These are phyloP conservation scores for Saksenaea vasiformis DNA, from an alignment of 371 early-diverging fungal species.

Conservation along the genomic window DNA sequence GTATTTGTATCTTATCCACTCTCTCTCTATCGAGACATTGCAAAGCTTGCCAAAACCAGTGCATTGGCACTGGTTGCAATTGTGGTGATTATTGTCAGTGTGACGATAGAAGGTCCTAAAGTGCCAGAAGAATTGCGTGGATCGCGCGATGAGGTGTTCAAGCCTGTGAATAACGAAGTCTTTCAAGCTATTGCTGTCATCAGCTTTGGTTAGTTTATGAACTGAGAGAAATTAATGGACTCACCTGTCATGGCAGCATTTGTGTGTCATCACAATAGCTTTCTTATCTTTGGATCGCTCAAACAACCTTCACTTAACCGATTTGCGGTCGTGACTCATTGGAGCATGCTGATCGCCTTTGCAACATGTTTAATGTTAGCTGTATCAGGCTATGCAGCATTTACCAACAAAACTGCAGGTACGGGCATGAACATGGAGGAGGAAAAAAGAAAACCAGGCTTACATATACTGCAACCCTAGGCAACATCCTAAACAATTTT, in stretches of 20 bases:
- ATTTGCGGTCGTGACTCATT: slow-evolving; percentile 72
- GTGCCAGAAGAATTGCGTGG: slow-evolving; percentile 59
- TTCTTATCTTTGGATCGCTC: slow-evolving; percentile 77
- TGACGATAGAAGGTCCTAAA: slow-evolving; percentile 71
- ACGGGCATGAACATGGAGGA: slow-evolving; percentile 3
- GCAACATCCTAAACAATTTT: slow-evolving; percentile 83
- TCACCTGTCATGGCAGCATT: slow-evolving; percentile 52
- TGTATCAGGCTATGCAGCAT: slow-evolving; percentile 64
- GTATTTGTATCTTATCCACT: slow-evolving; percentile 71
- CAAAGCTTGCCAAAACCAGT: slow-evolving; percentile 78
- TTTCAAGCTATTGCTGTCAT: slow-evolving; percentile 83
- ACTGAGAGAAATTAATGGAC: not conserved
- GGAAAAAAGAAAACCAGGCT: not conserved
- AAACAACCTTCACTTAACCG: slow-evolving; percentile 73
- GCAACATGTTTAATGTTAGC: slow-evolving; percentile 69
- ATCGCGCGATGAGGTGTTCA: slow-evolving; percentile 43
- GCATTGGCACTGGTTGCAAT: slow-evolving; percentile 78
- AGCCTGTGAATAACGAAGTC: slow-evolving; percentile 57
- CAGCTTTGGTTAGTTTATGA: slow-evolving; percentile 69
- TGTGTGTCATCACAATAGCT: slow-evolving; percentile 86
- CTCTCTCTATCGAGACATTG: slow-evolving; percentile 79
- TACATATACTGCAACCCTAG: slow-evolving; percentile 19
- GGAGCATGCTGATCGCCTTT: slow-evolving; percentile 69
- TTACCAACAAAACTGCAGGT: slow-evolving; percentile 76
- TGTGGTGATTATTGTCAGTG: slow-evolving; percentile 69